Conservation (phyloP, 306 rosid species). For the Vachellia collinsii region DNA sequence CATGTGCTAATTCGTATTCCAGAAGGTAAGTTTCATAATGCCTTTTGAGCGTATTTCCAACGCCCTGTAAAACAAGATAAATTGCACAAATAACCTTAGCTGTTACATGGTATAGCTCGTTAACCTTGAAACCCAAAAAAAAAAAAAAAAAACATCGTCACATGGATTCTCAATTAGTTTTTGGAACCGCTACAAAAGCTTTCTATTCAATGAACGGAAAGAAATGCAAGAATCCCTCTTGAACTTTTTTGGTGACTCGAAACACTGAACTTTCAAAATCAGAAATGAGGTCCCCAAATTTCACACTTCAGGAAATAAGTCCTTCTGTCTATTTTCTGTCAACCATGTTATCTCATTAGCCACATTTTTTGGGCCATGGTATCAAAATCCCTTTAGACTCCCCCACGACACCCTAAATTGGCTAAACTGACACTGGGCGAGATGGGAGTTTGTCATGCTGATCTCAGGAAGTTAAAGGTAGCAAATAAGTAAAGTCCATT, state of each 20-base stretch:
- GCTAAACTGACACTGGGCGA: neutral
- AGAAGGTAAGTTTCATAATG: constrained; percentile 98
- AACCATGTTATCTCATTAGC: neutral
- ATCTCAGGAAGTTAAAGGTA: neutral
- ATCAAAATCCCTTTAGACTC: neutral
- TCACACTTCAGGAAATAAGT: neutral
- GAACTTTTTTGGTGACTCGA: neutral
- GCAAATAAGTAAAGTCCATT: neutral
- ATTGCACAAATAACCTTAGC: constrained; percentile 31
- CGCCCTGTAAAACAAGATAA: constrained; percentile 69
- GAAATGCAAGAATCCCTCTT: neutral
- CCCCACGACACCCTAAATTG: neutral
- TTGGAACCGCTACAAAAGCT: constrained; percentile 11
- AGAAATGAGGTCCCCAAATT: neutral
- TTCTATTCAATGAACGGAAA: neutral
- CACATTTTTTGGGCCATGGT: neutral
- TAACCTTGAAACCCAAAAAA: neutral
- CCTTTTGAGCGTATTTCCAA: constrained; percentile 97
- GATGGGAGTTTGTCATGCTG: neutral
- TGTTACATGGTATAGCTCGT: constrained; percentile 9
- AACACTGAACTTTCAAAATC: neutral
- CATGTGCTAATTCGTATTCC: constrained; percentile 96
- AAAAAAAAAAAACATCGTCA: neutral
- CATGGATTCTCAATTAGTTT: constrained; percentile 13
- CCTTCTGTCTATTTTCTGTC: neutral